phyloP scores from a whole-genome alignment of 192 early-diverging fungal species.

The Coemansia sp. region DNA sequence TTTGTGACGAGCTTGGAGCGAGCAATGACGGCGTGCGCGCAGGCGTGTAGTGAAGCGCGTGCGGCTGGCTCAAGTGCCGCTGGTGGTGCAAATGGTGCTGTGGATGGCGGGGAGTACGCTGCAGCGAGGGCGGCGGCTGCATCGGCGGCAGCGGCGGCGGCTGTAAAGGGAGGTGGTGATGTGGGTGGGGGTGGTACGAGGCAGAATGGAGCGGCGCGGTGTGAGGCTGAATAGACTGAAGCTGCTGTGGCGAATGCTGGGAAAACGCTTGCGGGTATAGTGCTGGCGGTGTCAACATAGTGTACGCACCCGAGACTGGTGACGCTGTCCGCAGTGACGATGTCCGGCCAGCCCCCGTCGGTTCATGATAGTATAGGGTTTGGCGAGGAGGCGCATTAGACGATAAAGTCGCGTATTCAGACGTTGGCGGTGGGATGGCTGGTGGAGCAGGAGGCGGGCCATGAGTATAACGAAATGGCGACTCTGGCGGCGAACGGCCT shows the following conservation, averaged over 20 bases:
- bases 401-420: slow-evolving; percentile 4
- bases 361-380: slow-evolving; percentile 14
- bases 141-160: slow-evolving; percentile 9
- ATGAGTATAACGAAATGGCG: slow-evolving; percentile 44
- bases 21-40: background rate
- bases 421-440: slow-evolving; percentile 22
- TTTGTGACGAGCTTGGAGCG: background rate
- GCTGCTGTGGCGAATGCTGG: slow-evolving; percentile 17
- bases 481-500: slow-evolving; percentile 39
- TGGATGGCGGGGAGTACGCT: slow-evolving; percentile 6
- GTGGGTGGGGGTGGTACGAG: slow-evolving; percentile 16
- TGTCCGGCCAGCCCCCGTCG: background rate
- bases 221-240: background rate
- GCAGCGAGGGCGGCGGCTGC: slow-evolving; percentile 9
- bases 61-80: slow-evolving; percentile 41
- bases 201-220: slow-evolving; percentile 9
- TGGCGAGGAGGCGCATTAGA: slow-evolving; percentile 25
- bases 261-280: slow-evolving; percentile 40
- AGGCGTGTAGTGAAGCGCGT: slow-evolving; percentile 7
- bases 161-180: slow-evolving; percentile 4
- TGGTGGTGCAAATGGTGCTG: slow-evolving; percentile 33
- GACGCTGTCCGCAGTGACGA: slow-evolving; percentile 17
- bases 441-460: slow-evolving; percentile 42
- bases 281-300: slow-evolving; percentile 41
- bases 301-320: slow-evolving; percentile 12